phyloP scores from a whole-genome alignment of 352 stramenopile species.

The Globisporangium carolinianum region DNA sequence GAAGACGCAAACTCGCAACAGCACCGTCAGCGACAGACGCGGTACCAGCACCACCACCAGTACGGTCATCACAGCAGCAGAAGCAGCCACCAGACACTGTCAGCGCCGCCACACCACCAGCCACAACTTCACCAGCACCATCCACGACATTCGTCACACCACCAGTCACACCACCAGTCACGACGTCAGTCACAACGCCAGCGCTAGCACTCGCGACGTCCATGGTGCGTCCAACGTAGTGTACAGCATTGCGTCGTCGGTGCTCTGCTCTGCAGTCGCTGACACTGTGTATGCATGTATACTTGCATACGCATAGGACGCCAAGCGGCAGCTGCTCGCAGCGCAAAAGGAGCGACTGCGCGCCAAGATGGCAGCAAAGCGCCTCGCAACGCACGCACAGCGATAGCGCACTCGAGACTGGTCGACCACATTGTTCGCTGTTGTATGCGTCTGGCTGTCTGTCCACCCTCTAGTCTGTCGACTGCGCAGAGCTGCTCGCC shows the following conservation, averaged over 20 bases:
- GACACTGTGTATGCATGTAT: background rate
- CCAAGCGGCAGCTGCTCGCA: conserved; percentile 46
- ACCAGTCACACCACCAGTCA: no score
- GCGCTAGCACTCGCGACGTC: background rate
- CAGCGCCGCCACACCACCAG: background rate
- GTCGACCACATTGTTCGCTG: no score
- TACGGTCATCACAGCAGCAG: background rate
- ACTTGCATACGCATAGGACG: conserved; percentile 17
- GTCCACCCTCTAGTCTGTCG: no score
- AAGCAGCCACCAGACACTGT: background rate
- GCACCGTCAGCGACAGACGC: background rate
- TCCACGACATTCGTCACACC: no score
- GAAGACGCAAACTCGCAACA: conserved; percentile 1
- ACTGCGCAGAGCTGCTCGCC: no score
- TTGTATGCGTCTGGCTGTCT: no score
- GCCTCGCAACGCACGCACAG: background rate
- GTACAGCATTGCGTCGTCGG: background rate
- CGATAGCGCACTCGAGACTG: background rate
- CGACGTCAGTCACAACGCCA: background rate
- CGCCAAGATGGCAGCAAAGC: conserved; percentile 45
- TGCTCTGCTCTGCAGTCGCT: background rate
- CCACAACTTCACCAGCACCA: background rate
- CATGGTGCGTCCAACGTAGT: no score
- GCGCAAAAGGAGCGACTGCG: conserved; percentile 64
- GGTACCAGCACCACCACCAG: background rate